Evolutionary conservation across 2,329 filamentous ascomycete species (phyloP), one percentile per base, ranked within the genome.

Genomic region (Trichoderma guizhouense): DNA sequence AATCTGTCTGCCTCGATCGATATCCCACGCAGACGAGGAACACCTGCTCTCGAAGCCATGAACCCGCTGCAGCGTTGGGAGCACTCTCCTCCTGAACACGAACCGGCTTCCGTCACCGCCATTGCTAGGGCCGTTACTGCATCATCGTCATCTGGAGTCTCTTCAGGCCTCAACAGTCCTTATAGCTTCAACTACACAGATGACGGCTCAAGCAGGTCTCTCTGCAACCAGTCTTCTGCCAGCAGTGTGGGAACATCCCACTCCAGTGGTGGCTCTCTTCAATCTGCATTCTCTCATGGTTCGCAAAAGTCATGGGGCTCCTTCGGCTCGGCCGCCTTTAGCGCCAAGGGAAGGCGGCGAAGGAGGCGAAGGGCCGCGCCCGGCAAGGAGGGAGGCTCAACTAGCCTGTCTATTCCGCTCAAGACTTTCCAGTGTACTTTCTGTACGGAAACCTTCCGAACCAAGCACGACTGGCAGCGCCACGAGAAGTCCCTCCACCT

Each of bases 401-500:
- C 77, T 0, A 74, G 78, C 8, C 79, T 86, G 2, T 75, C 76
- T 12, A 80, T 81, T 4, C 86, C 85, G 3, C 81, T 86, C 72
- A 88, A 88, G 76, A 88, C 87, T 2, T 90, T 87, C 79, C 89
- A 91, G 79, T 91, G 89, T 79, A 91, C 89, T 73, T 91, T 91
- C 83, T 91, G 89, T 79, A 91, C 89, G 7, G 89, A 91, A 74
- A 90, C 88, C 0, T 91, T 91, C 79, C 84, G 89, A 74, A 91
- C 89, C 4, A 91, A 91, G 78, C 88, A 91, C 76, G 89, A 91
- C 79, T 91, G 89, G 89, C 89, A 91, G 76, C 84, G 91, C 72
- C 91, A 93, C 78, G 91, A 93, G 77, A 91, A 91, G 75, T 90
- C 89, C 65, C 83, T 90, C 74, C 91, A 88, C 78, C 81, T 88